phyloP scores from a whole-genome alignment of 192 early-diverging fungal genomes.

The Backusella australiensis region DNA sequence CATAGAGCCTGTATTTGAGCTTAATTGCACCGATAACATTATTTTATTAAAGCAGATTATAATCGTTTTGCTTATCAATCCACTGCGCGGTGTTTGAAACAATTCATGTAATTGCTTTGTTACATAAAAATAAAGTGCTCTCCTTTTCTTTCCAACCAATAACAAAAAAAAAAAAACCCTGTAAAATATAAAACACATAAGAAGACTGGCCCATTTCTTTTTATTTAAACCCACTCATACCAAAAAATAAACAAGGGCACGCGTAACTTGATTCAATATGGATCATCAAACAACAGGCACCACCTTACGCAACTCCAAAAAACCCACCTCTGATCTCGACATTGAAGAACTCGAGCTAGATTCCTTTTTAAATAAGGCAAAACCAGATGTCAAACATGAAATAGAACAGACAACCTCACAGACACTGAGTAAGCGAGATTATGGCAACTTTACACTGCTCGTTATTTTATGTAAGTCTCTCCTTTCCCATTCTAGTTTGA shows the following conservation, averaged over 20 bases:
- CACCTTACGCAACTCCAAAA: background rate
- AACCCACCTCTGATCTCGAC: background rate
- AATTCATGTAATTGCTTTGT: background rate
- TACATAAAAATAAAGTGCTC: background rate
- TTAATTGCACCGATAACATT: no score
- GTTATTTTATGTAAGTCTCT: slow-evolving; percentile 51
- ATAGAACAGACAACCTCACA: background rate
- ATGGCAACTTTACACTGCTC: slow-evolving; percentile 49
- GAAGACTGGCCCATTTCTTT: no score
- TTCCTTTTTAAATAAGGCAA: background rate
- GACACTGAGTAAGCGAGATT: slow-evolving; percentile 19
- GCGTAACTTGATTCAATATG: background rate
- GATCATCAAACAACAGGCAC: background rate
- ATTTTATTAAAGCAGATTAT: no score
- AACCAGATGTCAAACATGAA: background rate
- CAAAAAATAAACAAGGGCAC: no score
- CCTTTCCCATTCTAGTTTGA: background rate
- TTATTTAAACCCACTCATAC: no score
- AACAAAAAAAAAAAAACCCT: background rate
- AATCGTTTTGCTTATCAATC: no score
- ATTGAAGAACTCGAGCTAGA: slow-evolving; percentile 23
- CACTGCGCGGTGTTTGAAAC: background rate
- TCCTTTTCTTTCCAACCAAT: background rate
- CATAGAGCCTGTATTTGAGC: no score
- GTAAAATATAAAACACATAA: background rate